phyloP scores from a whole-genome alignment of 805 yeast genomes.

The Starmerella tilneyi region DNA sequence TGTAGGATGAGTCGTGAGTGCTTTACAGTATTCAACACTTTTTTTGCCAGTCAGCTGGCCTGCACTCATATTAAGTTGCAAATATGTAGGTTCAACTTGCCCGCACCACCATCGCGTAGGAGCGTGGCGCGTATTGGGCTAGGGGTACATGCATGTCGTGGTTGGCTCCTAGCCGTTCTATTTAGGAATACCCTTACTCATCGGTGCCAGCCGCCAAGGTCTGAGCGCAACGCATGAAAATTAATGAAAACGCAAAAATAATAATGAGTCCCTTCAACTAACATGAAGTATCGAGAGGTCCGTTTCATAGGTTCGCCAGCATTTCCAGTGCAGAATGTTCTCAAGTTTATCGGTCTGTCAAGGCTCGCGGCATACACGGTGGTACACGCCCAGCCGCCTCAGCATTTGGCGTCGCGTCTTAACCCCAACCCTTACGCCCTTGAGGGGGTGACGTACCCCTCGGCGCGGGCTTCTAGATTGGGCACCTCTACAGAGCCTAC shows the following conservation, averaged over 20 bases:
- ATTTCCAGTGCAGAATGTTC: no score
- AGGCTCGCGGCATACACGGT: neutral
- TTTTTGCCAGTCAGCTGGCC: no score
- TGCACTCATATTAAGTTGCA: no score
- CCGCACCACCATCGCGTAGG: slow-evolving; percentile 4
- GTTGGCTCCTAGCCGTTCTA: slow-evolving; percentile 13
- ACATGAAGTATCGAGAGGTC: no score
- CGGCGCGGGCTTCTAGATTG: neutral
- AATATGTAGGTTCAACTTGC: no score
- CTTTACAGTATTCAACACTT: no score
- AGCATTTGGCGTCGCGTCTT: slow-evolving; percentile 2
- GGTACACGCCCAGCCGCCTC: neutral
- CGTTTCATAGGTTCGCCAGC: no score
- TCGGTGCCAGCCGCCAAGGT: neutral
- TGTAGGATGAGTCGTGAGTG: no score
- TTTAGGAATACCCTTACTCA: slow-evolving; percentile 1
- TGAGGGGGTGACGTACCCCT: neutral
- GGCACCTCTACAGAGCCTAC: neutral
- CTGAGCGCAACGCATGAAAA: neutral
- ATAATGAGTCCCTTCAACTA: no score
- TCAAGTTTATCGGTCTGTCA: no score
- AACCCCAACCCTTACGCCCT: neutral
- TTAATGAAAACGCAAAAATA: neutral
- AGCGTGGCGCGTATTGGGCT: neutral
- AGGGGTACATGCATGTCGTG: slow-evolving; percentile 4